Base-by-base conservation (phyloP, 257 asterid species). In the Echites panduratus region DNA sequence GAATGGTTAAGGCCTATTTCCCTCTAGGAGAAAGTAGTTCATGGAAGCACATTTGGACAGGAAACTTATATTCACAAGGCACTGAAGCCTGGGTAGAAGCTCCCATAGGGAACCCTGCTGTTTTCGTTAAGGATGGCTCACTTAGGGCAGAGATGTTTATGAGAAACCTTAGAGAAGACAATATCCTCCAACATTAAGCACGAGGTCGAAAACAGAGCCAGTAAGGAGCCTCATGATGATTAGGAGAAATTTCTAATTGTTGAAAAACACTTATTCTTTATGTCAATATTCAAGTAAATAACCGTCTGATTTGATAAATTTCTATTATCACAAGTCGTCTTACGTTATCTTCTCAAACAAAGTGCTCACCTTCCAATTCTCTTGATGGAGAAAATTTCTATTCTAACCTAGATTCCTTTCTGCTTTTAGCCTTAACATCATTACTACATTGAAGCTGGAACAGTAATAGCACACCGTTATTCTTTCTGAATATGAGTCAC, bases 11-110 rank as follows among this genome's bases (percentile, higher is more conserved):
- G 86, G 95, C 85, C 13, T 89, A 94, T 77, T 91, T 94, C 79
- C 98, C 96, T 56, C 20, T 57, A 63, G 96, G 96, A 70, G 93
- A 91, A 83, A 61, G 59, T 59, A 71, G 85, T 70, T 44, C 80
- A 27, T 94, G 98, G 97, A 85, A 85, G 82, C 97, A 93, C 77
- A 86, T 89, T 40, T 93, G 97, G 98, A 86, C 98, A 22, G 96
- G 95, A 66, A 79, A 88, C 62, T 40, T 88, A 53, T 78, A 88
- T 70, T 73, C 83, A 76, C 85, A 71, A 83, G 96, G 93, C 66
- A 82, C 53, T 9, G 96, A 88, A 68, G 83, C 72, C 67, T 75
- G 78, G 86, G 86, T 90, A 40, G 88, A 87, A 76, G 93, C 98
- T 59, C 90, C 89, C 19, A 76, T 89, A 0, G 97, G 97, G 69